Evolutionary conservation across 208 protist species (phyloP).

Genomic region (Leptomonas pyrrhocoris): DNA sequence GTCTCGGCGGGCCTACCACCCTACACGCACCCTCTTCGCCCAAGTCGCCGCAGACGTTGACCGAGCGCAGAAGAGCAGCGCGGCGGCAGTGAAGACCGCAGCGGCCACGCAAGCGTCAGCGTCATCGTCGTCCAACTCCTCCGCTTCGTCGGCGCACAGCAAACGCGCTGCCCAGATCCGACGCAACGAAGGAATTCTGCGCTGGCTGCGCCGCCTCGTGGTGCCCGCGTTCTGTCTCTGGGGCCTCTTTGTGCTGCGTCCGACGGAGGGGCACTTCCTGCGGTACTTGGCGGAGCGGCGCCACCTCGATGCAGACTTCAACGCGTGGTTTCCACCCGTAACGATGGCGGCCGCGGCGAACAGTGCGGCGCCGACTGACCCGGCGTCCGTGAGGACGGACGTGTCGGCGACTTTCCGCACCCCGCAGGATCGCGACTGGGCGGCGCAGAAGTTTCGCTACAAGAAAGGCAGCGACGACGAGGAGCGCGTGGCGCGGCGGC

Average conservation of each 20-base stretch:
- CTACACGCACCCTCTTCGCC: too few species aligned
- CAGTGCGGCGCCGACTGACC: background rate
- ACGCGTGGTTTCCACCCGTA: conserved; percentile 60
- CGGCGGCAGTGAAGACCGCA: background rate
- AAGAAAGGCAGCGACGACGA: conserved; percentile 42
- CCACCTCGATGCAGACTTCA: conserved; percentile 62
- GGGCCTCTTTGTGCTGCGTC: conserved; percentile 64
- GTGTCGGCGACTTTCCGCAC: conserved; percentile 14
- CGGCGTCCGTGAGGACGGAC: background rate
- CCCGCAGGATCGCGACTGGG: conserved; percentile 36
- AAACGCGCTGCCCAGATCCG: conserved; percentile 47
- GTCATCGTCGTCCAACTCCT: background rate
- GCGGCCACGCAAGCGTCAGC: background rate
- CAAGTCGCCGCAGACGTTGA: too few species aligned
- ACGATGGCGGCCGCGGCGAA: background rate
- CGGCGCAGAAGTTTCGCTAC: conserved; percentile 31
- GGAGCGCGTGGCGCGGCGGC: conserved; percentile 42
- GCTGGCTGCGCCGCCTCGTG: conserved; percentile 63
- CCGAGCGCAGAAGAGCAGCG: too few species aligned
- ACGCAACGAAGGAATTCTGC: conserved; percentile 38
- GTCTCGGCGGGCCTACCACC: too few species aligned
- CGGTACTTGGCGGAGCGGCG: conserved; percentile 77
- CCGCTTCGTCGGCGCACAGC: background rate
- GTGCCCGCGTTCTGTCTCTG: conserved; percentile 61
- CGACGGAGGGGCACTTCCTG: conserved; percentile 78